A percentile compares a stretch with the other conserved stretches of the same genome.
Conservation (phyloP, 164 flowering plant genomes). For the Macadamia integrifolia region DNA sequence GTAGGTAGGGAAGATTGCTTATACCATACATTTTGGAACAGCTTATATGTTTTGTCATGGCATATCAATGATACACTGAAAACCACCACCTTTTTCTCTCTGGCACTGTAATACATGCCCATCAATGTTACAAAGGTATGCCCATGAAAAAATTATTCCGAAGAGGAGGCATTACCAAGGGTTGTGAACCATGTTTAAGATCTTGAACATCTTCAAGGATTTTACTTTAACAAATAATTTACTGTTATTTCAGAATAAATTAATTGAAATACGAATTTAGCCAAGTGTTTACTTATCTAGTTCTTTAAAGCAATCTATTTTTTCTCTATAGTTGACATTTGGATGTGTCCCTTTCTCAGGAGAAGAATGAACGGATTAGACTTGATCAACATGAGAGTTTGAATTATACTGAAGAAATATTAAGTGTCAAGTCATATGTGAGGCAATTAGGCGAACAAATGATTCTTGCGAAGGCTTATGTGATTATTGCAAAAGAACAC, state of each 20-base stretch:
- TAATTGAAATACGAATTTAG: neutral
- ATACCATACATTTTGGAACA: too few relatives aligned
- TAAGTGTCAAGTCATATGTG: slow-evolving; percentile 58
- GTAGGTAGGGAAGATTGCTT: too few relatives aligned
- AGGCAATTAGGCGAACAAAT: slow-evolving; percentile 89
- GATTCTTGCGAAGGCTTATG: slow-evolving; percentile 89
- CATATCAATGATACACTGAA: too few relatives aligned
- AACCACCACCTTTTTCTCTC: too few relatives aligned
- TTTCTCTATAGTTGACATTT: neutral
- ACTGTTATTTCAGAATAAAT: neutral
- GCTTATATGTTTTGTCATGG: too few relatives aligned
- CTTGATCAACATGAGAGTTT: slow-evolving; percentile 19
- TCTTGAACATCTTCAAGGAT: too few relatives aligned
- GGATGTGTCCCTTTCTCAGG: slow-evolving; percentile 31
- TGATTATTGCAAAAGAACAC: slow-evolving; percentile 87
- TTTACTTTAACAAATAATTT: neutral
- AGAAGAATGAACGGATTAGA: slow-evolving; percentile 21
- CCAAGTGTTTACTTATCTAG: neutral
- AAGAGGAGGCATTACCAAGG: too few relatives aligned
- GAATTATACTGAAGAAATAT: slow-evolving; percentile 57
- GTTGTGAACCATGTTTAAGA: too few relatives aligned
- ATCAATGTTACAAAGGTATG: too few relatives aligned
- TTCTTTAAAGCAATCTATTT: neutral
- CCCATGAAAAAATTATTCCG: too few relatives aligned
- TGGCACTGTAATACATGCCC: too few relatives aligned